Evolutionary conservation across 257 asterid species (phyloP).

Genomic region (Anisodus tanguticus): DNA sequence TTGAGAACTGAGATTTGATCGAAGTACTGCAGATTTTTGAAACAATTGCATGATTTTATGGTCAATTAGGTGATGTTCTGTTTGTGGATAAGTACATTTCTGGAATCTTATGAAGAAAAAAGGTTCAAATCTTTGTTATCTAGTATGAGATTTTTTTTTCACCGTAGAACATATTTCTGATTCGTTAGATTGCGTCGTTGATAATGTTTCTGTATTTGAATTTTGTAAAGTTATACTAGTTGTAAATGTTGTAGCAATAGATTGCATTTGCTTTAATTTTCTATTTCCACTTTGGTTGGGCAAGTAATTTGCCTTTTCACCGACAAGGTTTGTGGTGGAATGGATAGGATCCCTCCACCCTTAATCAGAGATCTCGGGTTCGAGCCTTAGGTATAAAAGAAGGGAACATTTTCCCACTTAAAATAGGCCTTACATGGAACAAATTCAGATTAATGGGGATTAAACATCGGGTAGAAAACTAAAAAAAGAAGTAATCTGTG

Average conservation of each 20-base stretch:
- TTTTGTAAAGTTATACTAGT: background rate
- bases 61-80: background rate
- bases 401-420: too few species aligned
- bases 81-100: background rate
- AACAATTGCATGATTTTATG: background rate
- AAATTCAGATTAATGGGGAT: too few species aligned
- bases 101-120: too few species aligned
- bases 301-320: background rate
- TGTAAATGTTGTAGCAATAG: background rate
- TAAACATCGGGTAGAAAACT: too few species aligned
- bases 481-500: background rate
- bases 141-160: background rate
- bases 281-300: background rate
- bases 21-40: background rate
- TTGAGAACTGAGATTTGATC: background rate
- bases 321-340: too few species aligned
- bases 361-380: too few species aligned
- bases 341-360: too few species aligned
- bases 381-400: too few species aligned
- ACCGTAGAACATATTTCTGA: background rate
- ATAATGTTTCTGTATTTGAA: background rate
- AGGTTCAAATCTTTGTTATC: background rate
- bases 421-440: too few species aligned
- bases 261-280: slow-evolving; percentile 1
- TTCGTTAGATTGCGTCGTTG: background rate